Base-by-base conservation (phyloP, 306 rosid genomes). In the Urtica urens region DNA sequence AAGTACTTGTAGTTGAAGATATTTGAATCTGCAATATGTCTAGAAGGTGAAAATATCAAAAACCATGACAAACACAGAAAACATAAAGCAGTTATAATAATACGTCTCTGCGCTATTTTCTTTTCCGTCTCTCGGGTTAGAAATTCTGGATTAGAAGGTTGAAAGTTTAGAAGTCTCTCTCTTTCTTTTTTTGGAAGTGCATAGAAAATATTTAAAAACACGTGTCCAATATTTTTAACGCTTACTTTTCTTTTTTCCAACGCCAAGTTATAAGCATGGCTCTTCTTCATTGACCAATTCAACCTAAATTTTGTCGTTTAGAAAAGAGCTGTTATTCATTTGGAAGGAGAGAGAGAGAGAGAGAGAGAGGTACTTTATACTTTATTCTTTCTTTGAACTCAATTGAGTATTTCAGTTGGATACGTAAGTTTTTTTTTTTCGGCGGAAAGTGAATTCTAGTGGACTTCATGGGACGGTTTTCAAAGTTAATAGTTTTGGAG, bases 241-340 rank as follows among this genome's bases (percentile, higher is more conserved):
- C 8, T 13, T 25, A 5, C 52, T 0, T 48, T 48, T 47, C 18
- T 27, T 1, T 30, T 0, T 48, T 48, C 28, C 17, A 31, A 50
- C 7, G 55, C 28, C 31, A 48, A 31, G 29, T 26, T 26, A 7
- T 22, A 27, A n/a, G n/a, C 40, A 10, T 13, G 40, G 5, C n/a
- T 9, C 15, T 14, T 9, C 7, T 35, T 25, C 18, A 33, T 31
- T 19, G 55, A 50, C 27, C 27, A 50, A 30, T 50, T 50, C 28
- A 50, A 31, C 42, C n/a, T 30, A 2, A 31, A 41, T 50, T 48
- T 50, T 31, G 55, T 50, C 41, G 11, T 20, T 50, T 11, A n/a
- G n/a, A 19, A 4, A 35, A 35, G 13, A 10, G 55, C 42, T 17
- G 24, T 27, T 20, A 50, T 33, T 29, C 21, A 18, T 14, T 29